Base-by-base conservation (phyloP, 2,329 filamentous ascomycete species). In the Reticulascus tulasneorum region DNA sequence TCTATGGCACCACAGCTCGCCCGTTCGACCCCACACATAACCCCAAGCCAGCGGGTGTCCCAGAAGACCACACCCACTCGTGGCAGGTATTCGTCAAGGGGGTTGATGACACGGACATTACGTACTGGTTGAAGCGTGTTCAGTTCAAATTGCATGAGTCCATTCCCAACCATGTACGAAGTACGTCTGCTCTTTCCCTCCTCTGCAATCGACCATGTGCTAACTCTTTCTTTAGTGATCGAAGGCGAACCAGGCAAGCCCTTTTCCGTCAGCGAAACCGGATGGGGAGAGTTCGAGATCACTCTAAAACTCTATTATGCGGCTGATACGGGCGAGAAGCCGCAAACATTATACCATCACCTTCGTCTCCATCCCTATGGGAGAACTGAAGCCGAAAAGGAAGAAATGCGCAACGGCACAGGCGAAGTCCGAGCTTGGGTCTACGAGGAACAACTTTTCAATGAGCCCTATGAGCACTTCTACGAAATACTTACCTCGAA, bases 101-200 rank as follows among this genome's bases (percentile, higher is more conserved):
- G 29, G 73, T 95, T 35, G 88, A 94, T 52, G 86, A 87, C 59
- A 86, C 87, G 42, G 87, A 95, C 56, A 84, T 97, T 48, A 89
- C 86, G 19, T 93, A 94, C 62, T 98, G 93, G 89, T 75, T 97
- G 48, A 87, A 91, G 40, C 91, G 94, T 53, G 91, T 98, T 2
- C 90, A 96, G 60, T 98, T 98, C 68, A 97, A 97, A 63, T 79
- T 98, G 12, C 91, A 96, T 71, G 90, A 97, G 62, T 96, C 91
- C 9, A 97, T 96, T 59, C 82, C 88, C 19, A 94, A 96, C 61
- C 86, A 86, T 38, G 76, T 93, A 16, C 84, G 93, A 50, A 94
- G 77, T 77, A 60, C 43, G 73, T 62, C 53, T 23, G 48, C 44
- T 18, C 23, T 23, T 25, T 26, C 33, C 19, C 21, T 10, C 20